phyloP scores from a whole-genome alignment of 176 grass and related monocot genomes.

The Themeda triandra region DNA sequence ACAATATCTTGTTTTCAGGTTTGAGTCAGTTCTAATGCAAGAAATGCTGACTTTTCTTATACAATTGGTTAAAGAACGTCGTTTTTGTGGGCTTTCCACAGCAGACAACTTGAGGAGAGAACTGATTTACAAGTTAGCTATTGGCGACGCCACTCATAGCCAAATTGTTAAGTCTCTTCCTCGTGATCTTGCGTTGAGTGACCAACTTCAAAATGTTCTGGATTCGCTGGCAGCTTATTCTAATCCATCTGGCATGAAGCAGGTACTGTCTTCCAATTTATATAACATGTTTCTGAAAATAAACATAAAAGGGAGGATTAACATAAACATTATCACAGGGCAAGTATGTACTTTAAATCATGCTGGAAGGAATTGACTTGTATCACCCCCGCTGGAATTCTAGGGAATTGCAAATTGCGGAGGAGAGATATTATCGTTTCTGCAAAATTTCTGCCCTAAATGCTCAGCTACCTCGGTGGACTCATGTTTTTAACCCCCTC shows the following conservation, averaged over 20 bases:
- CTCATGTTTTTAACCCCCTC: constrained; percentile 60
- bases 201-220: constrained; percentile 83
- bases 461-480: constrained; percentile 89
- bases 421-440: constrained; percentile 98
- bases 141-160: constrained; percentile 89
- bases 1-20: constrained; percentile 50
- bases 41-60: constrained; percentile 93
- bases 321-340: constrained; percentile 45
- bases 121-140: constrained; percentile 74
- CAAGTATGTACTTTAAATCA: constrained; percentile 80
- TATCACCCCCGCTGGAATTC: constrained; percentile 99
- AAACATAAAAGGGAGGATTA: constrained; percentile 11
- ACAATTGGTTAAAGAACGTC: constrained; percentile 92
- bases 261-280: constrained; percentile 52
- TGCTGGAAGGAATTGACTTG: constrained; percentile 93
- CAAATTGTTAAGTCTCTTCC: constrained; percentile 91
- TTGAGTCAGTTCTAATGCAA: constrained; percentile 81
- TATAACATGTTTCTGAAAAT: background rate
- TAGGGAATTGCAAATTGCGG: constrained; percentile 83
- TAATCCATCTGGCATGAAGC: constrained; percentile 97
- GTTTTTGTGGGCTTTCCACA: constrained; percentile 88
- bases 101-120: constrained; percentile 91
- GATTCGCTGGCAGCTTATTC: constrained; percentile 86
- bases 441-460: constrained; percentile 82
- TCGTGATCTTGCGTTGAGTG: constrained; percentile 66